Evolutionary conservation across 2,329 filamentous ascomycete genomes (phyloP).

Genomic region (Cercospora zeina): DNA sequence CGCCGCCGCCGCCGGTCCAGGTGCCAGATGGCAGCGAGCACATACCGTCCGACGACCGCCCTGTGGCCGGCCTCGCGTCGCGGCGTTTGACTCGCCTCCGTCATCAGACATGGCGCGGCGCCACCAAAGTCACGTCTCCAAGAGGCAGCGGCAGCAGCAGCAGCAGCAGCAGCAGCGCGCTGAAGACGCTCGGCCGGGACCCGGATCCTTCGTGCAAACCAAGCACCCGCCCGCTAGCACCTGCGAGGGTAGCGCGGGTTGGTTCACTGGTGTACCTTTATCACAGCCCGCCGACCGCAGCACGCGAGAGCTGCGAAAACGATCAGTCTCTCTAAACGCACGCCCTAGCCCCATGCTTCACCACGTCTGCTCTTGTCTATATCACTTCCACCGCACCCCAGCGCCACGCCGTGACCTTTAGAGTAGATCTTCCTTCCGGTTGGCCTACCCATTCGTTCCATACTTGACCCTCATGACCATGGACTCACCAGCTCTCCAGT

Average conservation of each 20-base stretch:
- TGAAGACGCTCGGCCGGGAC: slow-evolving; percentile 26
- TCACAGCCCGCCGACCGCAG: slow-evolving; percentile 24
- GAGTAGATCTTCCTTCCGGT: slow-evolving; percentile 27
- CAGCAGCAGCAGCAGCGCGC: slow-evolving; percentile 8
- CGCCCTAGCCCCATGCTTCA: slow-evolving; percentile 29
- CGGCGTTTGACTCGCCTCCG: too few relatives aligned
- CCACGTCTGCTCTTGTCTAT: slow-evolving; percentile 24
- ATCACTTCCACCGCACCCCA: slow-evolving; percentile 27
- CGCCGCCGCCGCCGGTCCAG: too few relatives aligned
- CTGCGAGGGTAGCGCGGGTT: slow-evolving; percentile 29
- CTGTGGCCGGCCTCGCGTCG: too few relatives aligned
- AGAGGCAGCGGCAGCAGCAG: too few relatives aligned
- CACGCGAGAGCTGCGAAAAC: slow-evolving; percentile 27
- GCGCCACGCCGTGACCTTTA: slow-evolving; percentile 24
- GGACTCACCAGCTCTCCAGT: slow-evolving; percentile 40
- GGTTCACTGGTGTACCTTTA: slow-evolving; percentile 34
- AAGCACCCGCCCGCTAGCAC: slow-evolving; percentile 32
- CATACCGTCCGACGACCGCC: too few relatives aligned
- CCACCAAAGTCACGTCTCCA: slow-evolving; percentile 9
- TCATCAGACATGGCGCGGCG: slow-evolving; percentile 11
- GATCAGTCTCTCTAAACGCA: slow-evolving; percentile 30
- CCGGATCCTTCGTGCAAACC: slow-evolving; percentile 30
- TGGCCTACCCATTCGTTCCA: slow-evolving; percentile 28
- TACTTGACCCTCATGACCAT: slow-evolving; percentile 31
- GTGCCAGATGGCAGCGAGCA: too few relatives aligned